Evolutionary conservation across 345 rosid genomes (phyloP).

Genomic region (Melaleuca quinquenervia): DNA sequence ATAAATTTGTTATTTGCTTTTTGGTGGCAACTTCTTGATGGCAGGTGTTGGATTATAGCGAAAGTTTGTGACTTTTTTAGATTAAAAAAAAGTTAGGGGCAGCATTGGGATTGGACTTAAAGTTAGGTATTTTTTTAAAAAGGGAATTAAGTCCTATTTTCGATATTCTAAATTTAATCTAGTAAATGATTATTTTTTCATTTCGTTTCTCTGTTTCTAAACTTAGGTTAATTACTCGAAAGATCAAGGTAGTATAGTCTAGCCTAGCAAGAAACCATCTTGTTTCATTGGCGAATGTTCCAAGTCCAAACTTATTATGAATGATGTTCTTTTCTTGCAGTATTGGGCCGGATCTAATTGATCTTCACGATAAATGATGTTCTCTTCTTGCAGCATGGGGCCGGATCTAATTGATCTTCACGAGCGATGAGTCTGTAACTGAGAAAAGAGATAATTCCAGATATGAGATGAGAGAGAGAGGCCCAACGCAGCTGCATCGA

Average conservation of each 20-base stretch:
- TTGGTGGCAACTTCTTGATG: too few species aligned
- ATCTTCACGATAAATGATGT: not conserved
- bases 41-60: too few species aligned
- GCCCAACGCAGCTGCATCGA: not conserved
- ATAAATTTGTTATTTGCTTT: too few species aligned
- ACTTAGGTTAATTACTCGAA: not conserved
- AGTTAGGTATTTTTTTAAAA: not conserved
- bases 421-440: not conserved
- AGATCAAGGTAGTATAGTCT: not conserved
- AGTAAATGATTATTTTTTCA: too few species aligned
- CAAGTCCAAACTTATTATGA: too few species aligned
- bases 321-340: not conserved
- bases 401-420: not conserved
- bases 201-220: not conserved
- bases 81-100: not conserved
- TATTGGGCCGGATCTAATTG: not conserved
- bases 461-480: not conserved
- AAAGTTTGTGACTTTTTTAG: not conserved
- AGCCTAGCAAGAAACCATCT: not conserved
- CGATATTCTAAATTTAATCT: not conserved
- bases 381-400: not conserved
- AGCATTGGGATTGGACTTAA: not conserved
- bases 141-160: not conserved
- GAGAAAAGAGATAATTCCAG: too few species aligned
- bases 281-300: not conserved